Percentiles rank a stretch among this genome's conserved stretches.
Conservation (phyloP, 768 basidiomycete genomes). For the Phanerochaete carnosa region DNA sequence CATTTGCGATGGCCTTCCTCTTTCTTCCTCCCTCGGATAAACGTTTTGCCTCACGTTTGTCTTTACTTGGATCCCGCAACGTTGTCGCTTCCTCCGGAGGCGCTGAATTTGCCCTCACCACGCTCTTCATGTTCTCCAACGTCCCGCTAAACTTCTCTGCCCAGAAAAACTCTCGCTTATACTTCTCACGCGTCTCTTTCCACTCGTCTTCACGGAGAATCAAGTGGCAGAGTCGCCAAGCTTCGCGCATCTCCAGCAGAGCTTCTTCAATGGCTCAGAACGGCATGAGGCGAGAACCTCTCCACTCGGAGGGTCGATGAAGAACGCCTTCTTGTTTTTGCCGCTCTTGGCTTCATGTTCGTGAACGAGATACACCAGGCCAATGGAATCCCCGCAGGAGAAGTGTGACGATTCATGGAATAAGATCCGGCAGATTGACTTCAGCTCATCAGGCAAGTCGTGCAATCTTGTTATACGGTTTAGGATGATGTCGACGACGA, state of each 20-base stretch:
- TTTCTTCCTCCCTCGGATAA: neutral
- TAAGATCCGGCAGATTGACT: conserved; percentile 12
- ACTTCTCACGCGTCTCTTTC: neutral
- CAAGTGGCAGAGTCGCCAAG: neutral
- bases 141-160: neutral
- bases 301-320: neutral
- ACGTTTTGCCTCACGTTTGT: neutral
- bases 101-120: neutral
- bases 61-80: neutral
- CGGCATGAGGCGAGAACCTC: neutral
- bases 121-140: neutral
- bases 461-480: neutral
- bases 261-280: neutral
- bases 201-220: neutral
- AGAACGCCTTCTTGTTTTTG: neutral
- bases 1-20: neutral
- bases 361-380: neutral
- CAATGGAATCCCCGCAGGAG: neutral
- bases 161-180: neutral
- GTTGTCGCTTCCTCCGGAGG: neutral
- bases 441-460: conserved; percentile 12
- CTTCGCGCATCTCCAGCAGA: neutral
- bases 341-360: neutral
- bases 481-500: conserved; percentile 1
- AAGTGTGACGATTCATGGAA: conserved; percentile 2